Evolutionary conservation across 2,329 filamentous ascomycete species (phyloP), one percentile per base, ranked within the genome.

Genomic region (Alternaria longipes): DNA sequence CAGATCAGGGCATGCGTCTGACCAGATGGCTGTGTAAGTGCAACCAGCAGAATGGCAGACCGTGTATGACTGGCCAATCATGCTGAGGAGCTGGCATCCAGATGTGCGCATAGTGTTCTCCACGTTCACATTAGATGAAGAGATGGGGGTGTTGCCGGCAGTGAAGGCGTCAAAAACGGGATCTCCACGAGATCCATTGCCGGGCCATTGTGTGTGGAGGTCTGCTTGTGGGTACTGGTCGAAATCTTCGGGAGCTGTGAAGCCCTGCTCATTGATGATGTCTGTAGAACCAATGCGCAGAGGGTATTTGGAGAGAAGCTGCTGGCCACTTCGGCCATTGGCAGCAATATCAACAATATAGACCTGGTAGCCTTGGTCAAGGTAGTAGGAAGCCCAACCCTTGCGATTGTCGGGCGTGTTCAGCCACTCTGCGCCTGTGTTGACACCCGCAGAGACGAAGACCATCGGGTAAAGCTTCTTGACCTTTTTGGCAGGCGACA

Each of bases 181-280:
- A 45, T 70, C 66, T 24, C 68, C 65, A 20, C 56, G 60, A 52
- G 60, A 34, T 40, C 66, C 64, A 30, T 62, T 66, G 24, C 66
- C 66, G 1, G 68, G 66, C 64, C 60, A 70, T 56, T 71, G 67
- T n/a, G 68, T 72, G 40, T 68, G 64, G n/a, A 60, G 1, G 28
- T 54, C 53, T 32, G 66, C 66, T 5, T 65, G 62, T 11, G 64
- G 66, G 46, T 63, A 68, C 36, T 63, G 62, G 34, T 60, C 26
- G 51, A 58, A 63, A 44, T 62, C n/a, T 41, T 61, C 58, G 7
- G 59, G 52, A 5, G 64, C 66, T 18, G 66, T 68, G 49, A 68
- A 67, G n/a, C 62, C 57, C 22, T 62, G 32, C 14, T 59, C 56
- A 16, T 61, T 66, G 53, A 65, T 63, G 3, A 47, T 32, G 18